Evolutionary conservation across 352 stramenopile species (phyloP).

Genomic region (Peronospora farinosa): DNA sequence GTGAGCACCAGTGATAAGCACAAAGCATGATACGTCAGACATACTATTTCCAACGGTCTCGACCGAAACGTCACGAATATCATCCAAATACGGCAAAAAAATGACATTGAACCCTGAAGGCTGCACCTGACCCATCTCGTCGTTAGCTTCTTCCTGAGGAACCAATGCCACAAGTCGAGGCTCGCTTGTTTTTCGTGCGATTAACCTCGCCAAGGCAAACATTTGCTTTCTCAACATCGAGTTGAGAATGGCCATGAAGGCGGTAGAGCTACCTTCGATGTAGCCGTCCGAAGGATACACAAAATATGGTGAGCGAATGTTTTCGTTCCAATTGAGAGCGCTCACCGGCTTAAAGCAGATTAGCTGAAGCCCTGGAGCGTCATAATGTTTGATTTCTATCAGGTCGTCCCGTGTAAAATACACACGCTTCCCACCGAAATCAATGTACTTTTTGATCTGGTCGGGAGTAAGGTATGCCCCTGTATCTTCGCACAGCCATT

Average conservation of each 20-base stretch:
- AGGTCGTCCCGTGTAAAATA: constrained; percentile 80
- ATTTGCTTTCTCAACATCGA: constrained; percentile 65
- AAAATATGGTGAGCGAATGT: constrained; percentile 74
- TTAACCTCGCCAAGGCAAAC: constrained; percentile 58
- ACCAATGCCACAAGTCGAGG: constrained; percentile 69
- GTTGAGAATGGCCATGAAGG: constrained; percentile 61
- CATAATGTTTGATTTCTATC: constrained; percentile 75
- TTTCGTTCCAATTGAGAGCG: constrained; percentile 60
- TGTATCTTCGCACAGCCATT: constrained; percentile 83
- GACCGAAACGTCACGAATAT: constrained; percentile 63
- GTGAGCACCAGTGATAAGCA: constrained; percentile 4
- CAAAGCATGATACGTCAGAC: background rate
- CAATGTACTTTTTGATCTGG: constrained; percentile 71
- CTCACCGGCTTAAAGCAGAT: constrained; percentile 69
- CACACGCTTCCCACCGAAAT: constrained; percentile 67
- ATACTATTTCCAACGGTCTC: constrained; percentile 37
- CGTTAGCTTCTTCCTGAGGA: constrained; percentile 65
- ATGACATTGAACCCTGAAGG: constrained; percentile 70
- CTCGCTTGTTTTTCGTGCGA: constrained; percentile 67
- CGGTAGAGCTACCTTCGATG: constrained; percentile 67
- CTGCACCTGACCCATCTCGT: constrained; percentile 77
- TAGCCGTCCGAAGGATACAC: constrained; percentile 72
- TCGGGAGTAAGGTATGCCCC: constrained; percentile 62
- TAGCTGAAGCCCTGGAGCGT: constrained; percentile 63
- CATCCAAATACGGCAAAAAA: constrained; percentile 75